Evolutionary conservation across 202 grass and related monocot genomes (phyloP), one percentile per base, ranked within the genome.

Genomic region (Panicum virgatum): DNA sequence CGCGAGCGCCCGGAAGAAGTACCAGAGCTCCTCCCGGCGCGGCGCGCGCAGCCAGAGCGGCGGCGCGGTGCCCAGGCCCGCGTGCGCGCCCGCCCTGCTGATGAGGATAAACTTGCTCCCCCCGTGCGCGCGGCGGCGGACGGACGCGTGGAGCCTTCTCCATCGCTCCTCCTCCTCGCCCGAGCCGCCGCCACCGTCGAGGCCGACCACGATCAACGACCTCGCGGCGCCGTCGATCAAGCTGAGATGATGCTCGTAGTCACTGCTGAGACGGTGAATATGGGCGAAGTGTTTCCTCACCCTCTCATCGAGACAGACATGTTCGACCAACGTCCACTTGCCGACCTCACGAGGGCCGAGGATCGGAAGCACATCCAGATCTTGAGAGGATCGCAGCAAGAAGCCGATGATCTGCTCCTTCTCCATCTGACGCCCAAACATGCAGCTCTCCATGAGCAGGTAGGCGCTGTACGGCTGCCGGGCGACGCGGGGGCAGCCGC

Each of bases 391-490:
- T 0, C 10, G 51, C 12, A 71, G 20, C 26, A 81, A 0, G 66
- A 81, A 81, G 39, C 42, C 4, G 53, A 72, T 18, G 53, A 72
- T 48, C 0, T 37, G 12, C 7, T 70, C 66, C 66, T 46, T 81
- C 52, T 81, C 79, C 53, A 61, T 11, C 26, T 81, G 79, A 53
- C 79, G 52, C 10, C 79, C 79, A 47, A 81, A 81, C 79, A 81
- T 81, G 79, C 79, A 71, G 37, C 39, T 34, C 38, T 81, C 79
- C 66, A 72, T 62, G 54, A 72, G 72, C 18, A 81, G 51, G 66
- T 81, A 81, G 40, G 66, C 3, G 52, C 40, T 72, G 29, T 81
- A 81, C 5, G 79, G 66, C 18, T 78, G 51, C 27, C 64, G 29
- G 63, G 29, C 22, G n/a, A 80, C 4, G 53, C 79, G 62, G 52